phyloP scores from a whole-genome alignment of 2,329 filamentous ascomycete genomes.

The Curvularia verruculosa region DNA sequence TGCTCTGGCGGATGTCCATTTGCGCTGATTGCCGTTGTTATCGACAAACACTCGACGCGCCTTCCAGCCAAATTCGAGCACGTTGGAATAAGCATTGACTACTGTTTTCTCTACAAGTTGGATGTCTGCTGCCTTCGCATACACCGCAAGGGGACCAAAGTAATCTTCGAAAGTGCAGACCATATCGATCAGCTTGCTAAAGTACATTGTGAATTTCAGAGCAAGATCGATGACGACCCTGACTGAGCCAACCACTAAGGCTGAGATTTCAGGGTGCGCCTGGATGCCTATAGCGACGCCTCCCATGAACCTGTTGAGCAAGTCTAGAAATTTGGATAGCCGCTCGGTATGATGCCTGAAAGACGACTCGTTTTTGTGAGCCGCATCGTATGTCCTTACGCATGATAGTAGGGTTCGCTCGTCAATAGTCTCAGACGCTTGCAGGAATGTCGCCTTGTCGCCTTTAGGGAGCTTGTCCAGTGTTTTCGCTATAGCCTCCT shows the following conservation, averaged over 20 bases:
- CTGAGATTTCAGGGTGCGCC: slow-evolving; percentile 22
- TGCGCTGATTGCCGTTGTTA: slow-evolving; percentile 15
- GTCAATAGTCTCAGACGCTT: slow-evolving; percentile 12
- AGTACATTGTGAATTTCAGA: slow-evolving; percentile 24
- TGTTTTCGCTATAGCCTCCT: slow-evolving; percentile 17
- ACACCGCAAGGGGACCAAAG: slow-evolving; percentile 24
- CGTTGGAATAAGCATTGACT: slow-evolving; percentile 23
- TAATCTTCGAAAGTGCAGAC: slow-evolving; percentile 24
- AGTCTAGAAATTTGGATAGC: slow-evolving; percentile 21
- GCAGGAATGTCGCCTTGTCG: slow-evolving; percentile 22
- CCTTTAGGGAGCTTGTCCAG: slow-evolving; percentile 16
- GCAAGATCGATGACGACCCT: slow-evolving; percentile 27
- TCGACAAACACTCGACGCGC: slow-evolving; percentile 25
- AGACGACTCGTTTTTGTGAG: slow-evolving; percentile 21
- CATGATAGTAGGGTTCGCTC: slow-evolving; percentile 16
- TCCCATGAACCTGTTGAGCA: slow-evolving; percentile 29
- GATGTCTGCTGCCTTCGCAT: slow-evolving; percentile 17
- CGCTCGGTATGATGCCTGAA: slow-evolving; percentile 25
- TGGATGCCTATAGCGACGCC: slow-evolving; percentile 28
- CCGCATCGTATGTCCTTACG: slow-evolving; percentile 15
- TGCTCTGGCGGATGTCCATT: slow-evolving; percentile 19
- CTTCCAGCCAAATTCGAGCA: slow-evolving; percentile 26
- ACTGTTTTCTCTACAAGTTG: slow-evolving; percentile 18
- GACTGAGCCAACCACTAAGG: slow-evolving; percentile 27
- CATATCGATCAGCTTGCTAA: slow-evolving; percentile 27